phyloP scores from a whole-genome alignment of 495 filamentous ascomycete genomes.

The Penicillium simplicissimum region DNA sequence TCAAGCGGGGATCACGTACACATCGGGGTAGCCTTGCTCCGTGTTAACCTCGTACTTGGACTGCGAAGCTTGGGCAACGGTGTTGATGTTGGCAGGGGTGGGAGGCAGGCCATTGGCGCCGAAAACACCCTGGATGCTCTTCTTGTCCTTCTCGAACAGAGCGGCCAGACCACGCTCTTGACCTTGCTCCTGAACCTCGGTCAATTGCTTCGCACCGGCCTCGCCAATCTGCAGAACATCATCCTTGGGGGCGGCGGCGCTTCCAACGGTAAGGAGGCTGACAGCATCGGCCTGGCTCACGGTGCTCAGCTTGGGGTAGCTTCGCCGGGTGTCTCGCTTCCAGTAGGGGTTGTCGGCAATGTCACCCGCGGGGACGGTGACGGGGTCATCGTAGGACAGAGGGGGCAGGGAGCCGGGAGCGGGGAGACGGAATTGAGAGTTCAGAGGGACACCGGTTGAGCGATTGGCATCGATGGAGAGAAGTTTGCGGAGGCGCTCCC shows the following conservation, averaged over 20 bases:
- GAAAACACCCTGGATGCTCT: conserved; percentile 64
- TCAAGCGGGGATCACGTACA: conserved; percentile 37
- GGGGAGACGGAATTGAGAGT: conserved; percentile 89
- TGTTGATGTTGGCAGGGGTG: conserved; percentile 65
- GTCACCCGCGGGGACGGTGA: conserved; percentile 88
- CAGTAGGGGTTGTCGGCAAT: conserved; percentile 98
- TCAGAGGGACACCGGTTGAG: conserved; percentile 87
- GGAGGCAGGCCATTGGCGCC: conserved; percentile 78
- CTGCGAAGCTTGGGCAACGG: conserved; percentile 23
- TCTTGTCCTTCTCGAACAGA: conserved; percentile 69
- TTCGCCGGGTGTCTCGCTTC: conserved; percentile 86
- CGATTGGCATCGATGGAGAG: conserved; percentile 85
- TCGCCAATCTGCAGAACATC: conserved; percentile 77
- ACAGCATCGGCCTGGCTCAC: conserved; percentile 85
- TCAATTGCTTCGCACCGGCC: conserved; percentile 76
- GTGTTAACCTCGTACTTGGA: conserved; percentile 47
- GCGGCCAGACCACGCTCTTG: conserved; percentile 67
- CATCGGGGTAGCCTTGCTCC: conserved; percentile 52
- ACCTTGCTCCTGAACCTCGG: conserved; percentile 77
- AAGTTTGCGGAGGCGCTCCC: conserved; percentile 76
- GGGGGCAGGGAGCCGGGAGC: conserved; percentile 80
- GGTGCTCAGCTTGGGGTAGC: conserved; percentile 79
- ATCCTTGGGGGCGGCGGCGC: conserved; percentile 74
- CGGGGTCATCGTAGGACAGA: conserved; percentile 78
- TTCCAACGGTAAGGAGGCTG: conserved; percentile 81